Evolutionary conservation across 2,329 filamentous ascomycete species (phyloP).

Genomic region (Chaetomium sp.): DNA sequence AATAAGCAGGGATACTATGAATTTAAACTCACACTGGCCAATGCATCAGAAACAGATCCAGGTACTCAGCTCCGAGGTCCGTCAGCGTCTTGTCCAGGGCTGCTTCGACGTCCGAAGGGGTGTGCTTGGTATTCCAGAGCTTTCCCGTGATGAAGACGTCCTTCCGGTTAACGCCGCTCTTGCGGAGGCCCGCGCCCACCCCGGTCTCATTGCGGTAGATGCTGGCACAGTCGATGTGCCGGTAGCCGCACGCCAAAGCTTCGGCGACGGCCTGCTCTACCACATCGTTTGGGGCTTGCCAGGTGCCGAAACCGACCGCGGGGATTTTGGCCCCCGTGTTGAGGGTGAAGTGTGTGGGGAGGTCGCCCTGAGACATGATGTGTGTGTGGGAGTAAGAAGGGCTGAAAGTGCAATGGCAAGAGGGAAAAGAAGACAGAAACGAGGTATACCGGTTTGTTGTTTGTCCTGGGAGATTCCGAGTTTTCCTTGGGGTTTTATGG

Average conservation of each 20-base stretch:
- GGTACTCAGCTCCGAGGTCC: background rate
- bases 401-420: background rate
- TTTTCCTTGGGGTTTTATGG: too few relatives aligned
- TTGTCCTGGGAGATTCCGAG: too few relatives aligned
- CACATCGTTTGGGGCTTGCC: slow-evolving; percentile 7
- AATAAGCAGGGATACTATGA: too few relatives aligned
- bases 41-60: slow-evolving; percentile 10
- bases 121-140: slow-evolving; percentile 12
- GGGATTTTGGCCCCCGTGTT: slow-evolving; percentile 9
- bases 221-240: slow-evolving; percentile 11
- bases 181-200: slow-evolving; percentile 5
- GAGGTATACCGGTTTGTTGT: background rate
- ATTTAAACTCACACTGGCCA: slow-evolving; percentile 9
- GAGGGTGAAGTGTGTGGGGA: slow-evolving; percentile 8
- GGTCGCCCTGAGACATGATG: background rate
- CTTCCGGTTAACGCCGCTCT: slow-evolving; percentile 1
- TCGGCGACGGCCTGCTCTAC: slow-evolving; percentile 3
- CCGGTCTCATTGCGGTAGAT: slow-evolving; percentile 7
- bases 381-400: background rate
- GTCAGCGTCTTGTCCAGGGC: background rate
- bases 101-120: background rate
- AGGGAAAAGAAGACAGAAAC: background rate
- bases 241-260: slow-evolving; percentile 8
- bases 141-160: slow-evolving; percentile 8
- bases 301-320: slow-evolving; percentile 4